Base-by-base conservation (phyloP, 139 green algal genomes). In the Gonium pectorale region DNA sequence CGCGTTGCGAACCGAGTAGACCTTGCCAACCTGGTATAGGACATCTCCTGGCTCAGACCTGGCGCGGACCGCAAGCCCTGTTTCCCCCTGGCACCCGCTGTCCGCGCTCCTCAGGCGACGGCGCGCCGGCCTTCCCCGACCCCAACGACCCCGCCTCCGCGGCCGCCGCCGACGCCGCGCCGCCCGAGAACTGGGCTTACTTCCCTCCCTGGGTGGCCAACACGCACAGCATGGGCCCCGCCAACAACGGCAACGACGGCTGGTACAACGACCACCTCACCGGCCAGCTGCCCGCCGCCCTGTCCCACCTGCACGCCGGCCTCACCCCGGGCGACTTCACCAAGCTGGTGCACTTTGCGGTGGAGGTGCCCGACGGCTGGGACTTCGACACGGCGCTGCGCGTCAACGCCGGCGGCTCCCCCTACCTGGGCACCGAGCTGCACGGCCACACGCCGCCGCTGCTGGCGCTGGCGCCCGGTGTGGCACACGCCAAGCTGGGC, bases 351-450 rank as follows among this genome's bases (percentile, higher is more conserved):
- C 59, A 71, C 35, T 54, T 82, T 8, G 59, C n/a, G 11, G 41
- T 82, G 38, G 75, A 71, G 41, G 59, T 82, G 75, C 75, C 75
- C 15, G 33, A 60, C 59, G 75, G 75, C n/a, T 82, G 75, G 75
- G 73, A 81, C 37, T 69, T 38, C 41, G 73, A 69, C 56, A 33
- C 69, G 5, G 73, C 54, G 31, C 37, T 41, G 26, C 26, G 26
- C 6, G 27, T 69, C 11, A 27, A 37, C 15, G 37, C 37, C 54
- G 37, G 64, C 49, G 29, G 33, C 19, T 37, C 73, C 26, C 73
- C 75, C 31, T 82, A 82, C 75, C 56, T 82, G 40, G 75, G n/a
- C 35, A 82, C 75, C 22, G 41, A 54, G 29, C 26, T 54, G 33
- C 26, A 41, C 41, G 75, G 59, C 27, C 26, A 33, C n/a, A n/a